Base-by-base conservation (phyloP, 2,329 filamentous ascomycete species). In the Karstenula rhodostoma region DNA sequence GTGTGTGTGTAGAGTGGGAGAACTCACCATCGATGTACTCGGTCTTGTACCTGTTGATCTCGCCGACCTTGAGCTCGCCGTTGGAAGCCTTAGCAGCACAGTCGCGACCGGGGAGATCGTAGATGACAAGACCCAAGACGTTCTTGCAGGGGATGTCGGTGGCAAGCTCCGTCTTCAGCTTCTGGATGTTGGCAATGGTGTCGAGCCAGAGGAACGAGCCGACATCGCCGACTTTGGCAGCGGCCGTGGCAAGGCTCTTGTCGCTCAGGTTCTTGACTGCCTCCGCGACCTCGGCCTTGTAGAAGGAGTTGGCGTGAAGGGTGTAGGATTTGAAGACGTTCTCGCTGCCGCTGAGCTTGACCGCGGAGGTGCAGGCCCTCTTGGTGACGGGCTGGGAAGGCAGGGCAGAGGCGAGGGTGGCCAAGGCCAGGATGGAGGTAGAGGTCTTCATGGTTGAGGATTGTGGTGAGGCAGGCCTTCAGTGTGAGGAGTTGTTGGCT, bases 51-150 rank as follows among this genome's bases (percentile, higher is more conserved):
- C 68, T 61, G 22, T 65, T 44, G 49, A 69, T 52, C 22, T 58
- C 50, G 43, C 56, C 50, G 43, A 40, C 52, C 25, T 5, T 9
- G 23, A 58, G 49, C 48, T 58, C 56, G 19, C 90, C 86, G 50
- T 83, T 79, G 57, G 93, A 91, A 92, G 93, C 96, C 68, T 82
- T 81, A 56, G 91, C 92, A 73, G 91, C 91, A 76, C 83, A 85
- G 79, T 98, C 91, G 82, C 91, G 97, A 80, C 98, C 94, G 84
- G 98, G 94, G 3, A 98, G 87, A 37, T 87, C 85, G 83, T 97
- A 98, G 85, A 98, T 97, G 61, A 94, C 93, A 55, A 73, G 69
- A 9, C 71, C 71, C 29, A 55, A 15, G 27, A 55, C 29, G 29
- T 55, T 46, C 27, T 55, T 46, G 40, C 40, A 46, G 17, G 52